Evolutionary conservation across 2,329 filamentous ascomycete species (phyloP).

Genomic region (Scortechinia acanthostroma): DNA sequence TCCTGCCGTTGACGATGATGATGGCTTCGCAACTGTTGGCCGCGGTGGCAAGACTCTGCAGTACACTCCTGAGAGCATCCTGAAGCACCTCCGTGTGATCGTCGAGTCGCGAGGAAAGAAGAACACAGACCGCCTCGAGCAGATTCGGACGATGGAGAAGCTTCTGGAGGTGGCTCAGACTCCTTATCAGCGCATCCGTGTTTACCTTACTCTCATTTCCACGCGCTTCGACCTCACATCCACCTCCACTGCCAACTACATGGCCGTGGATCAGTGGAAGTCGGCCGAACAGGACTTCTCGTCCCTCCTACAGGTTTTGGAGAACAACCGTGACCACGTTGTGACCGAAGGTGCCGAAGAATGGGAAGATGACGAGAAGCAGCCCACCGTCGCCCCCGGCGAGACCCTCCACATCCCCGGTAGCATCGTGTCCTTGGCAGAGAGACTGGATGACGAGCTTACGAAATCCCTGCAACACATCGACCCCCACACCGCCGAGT

Average conservation of each 20-base stretch:
- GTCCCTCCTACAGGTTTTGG: slow-evolving; percentile 70
- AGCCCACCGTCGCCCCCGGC: slow-evolving; percentile 63
- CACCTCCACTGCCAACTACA: slow-evolving; percentile 56
- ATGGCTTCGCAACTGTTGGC: slow-evolving; percentile 82
- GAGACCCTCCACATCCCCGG: slow-evolving; percentile 86
- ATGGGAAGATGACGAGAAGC: slow-evolving; percentile 98
- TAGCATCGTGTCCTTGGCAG: slow-evolving; percentile 87
- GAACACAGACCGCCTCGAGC: slow-evolving; percentile 90
- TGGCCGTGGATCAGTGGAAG: slow-evolving; percentile 97
- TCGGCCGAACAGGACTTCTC: slow-evolving; percentile 80
- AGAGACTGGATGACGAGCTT: slow-evolving; percentile 93
- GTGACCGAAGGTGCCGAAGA: slow-evolving; percentile 90
- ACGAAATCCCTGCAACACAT: slow-evolving; percentile 95
- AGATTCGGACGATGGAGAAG: slow-evolving; percentile 97
- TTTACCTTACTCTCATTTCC: slow-evolving; percentile 84
- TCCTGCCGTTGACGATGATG: slow-evolving; percentile 55
- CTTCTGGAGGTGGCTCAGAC: slow-evolving; percentile 80
- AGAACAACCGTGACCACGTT: slow-evolving; percentile 72
- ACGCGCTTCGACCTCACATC: slow-evolving; percentile 89
- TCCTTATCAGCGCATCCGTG: slow-evolving; percentile 88
- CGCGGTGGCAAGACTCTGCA: slow-evolving; percentile 81
- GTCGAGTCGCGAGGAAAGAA: slow-evolving; percentile 96
- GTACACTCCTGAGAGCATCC: slow-evolving; percentile 94
- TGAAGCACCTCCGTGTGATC: slow-evolving; percentile 90
- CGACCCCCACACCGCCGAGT: slow-evolving; percentile 96